Evolutionary conservation across 1,284 basidiomycete species (phyloP).

Genomic region (Leccinum fallax): DNA sequence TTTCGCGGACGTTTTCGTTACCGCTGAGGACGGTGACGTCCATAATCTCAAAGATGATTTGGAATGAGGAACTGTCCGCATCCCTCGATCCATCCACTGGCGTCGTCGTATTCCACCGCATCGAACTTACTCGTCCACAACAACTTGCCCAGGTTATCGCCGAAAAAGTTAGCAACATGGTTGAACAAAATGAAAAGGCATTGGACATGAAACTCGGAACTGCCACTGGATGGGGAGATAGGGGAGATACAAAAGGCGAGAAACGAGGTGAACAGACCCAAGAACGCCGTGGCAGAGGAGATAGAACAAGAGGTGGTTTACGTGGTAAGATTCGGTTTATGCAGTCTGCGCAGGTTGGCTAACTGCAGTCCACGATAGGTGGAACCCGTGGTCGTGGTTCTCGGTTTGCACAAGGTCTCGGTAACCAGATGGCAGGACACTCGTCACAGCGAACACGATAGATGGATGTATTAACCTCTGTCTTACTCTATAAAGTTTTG

Average conservation of each 20-base stretch:
- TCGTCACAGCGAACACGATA: conserved; percentile 24
- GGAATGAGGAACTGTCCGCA: conserved; percentile 94
- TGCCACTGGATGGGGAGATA: conserved; percentile 65
- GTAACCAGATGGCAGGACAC: conserved; percentile 67
- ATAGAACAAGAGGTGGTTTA: conserved; percentile 51
- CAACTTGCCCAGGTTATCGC: conserved; percentile 86
- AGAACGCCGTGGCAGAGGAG: conserved; percentile 71
- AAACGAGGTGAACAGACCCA: conserved; percentile 77
- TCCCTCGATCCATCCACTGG: conserved; percentile 89
- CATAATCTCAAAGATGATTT: conserved; percentile 98
- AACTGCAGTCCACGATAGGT: conserved; percentile 38
- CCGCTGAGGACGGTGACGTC: conserved; percentile 83
- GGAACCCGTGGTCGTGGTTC: conserved; percentile 69
- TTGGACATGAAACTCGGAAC: conserved; percentile 87
- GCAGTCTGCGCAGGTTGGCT: background rate
- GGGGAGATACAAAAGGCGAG: conserved; percentile 71
- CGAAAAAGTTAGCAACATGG: conserved; percentile 84
- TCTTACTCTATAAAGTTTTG: conserved; percentile 5
- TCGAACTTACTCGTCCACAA: conserved; percentile 89
- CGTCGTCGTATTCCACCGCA: conserved; percentile 88
- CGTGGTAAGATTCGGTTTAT: conserved; percentile 46
- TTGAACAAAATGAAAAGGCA: conserved; percentile 97
- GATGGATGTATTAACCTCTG: conserved; percentile 1
- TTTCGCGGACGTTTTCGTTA: conserved; percentile 88
- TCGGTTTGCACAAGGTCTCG: conserved; percentile 78